Evolutionary conservation across 495 filamentous ascomycete genomes (phyloP).

Genomic region (Amphirosellinia nigrospora): DNA sequence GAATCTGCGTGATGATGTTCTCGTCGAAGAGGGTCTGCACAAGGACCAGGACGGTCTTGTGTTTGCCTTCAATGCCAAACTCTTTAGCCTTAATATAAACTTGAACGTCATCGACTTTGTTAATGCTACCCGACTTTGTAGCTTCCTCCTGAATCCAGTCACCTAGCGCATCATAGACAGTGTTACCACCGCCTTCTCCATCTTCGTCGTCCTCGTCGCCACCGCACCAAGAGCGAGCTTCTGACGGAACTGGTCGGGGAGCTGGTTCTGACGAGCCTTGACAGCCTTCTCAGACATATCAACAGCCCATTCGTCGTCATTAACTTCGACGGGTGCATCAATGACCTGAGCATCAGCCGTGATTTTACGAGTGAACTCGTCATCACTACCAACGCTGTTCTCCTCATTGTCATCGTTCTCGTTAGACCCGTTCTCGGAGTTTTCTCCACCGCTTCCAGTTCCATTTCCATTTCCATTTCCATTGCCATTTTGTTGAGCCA

Average conservation of each 20-base stretch:
- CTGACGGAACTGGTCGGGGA: constrained; percentile 89
- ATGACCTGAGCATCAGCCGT: constrained; percentile 81
- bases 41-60: constrained; percentile 89
- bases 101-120: constrained; percentile 80
- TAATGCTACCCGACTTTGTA: constrained; percentile 70
- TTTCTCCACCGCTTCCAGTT: constrained; percentile 68
- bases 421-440: constrained; percentile 72
- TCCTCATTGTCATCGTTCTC: constrained; percentile 67
- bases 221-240: constrained; percentile 81
- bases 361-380: constrained; percentile 91
- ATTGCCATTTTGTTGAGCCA: constrained; percentile 65
- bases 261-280: constrained; percentile 87
- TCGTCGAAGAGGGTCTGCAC: constrained; percentile 94
- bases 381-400: constrained; percentile 78
- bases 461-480: constrained; percentile 63
- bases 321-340: constrained; percentile 64
- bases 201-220: constrained; percentile 81
- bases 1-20: constrained; percentile 81
- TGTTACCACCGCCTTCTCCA: constrained; percentile 75
- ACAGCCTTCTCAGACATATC: constrained; percentile 95
- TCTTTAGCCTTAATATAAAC: constrained; percentile 97
- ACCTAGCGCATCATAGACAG: constrained; percentile 87
- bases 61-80: constrained; percentile 92
- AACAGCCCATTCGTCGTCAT: constrained; percentile 92
- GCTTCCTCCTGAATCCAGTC: constrained; percentile 87